Conservation (phyloP, 225 moss, liverwort and hornwort species). For the Polytrichum formosum region DNA sequence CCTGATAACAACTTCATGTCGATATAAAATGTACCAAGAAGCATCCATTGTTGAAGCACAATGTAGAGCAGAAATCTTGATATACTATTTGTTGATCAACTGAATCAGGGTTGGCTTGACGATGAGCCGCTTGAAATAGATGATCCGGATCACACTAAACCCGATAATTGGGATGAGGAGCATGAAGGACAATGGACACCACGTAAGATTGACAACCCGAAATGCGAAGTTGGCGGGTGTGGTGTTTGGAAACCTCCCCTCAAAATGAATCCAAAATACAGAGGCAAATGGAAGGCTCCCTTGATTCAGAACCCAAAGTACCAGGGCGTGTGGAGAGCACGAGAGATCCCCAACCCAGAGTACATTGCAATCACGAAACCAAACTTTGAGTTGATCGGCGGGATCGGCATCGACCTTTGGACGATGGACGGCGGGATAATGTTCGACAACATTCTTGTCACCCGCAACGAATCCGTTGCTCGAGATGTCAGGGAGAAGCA, state of each 20-base stretch:
- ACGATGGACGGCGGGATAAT: slow-evolving; percentile 78
- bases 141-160: slow-evolving; percentile 46
- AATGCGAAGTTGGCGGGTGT: slow-evolving; percentile 68
- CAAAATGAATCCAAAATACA: slow-evolving; percentile 62
- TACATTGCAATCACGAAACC: slow-evolving; percentile 47
- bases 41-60: neutral
- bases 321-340: slow-evolving; percentile 61
- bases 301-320: slow-evolving; percentile 68
- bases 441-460: slow-evolving; percentile 77
- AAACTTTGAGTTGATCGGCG: slow-evolving; percentile 59
- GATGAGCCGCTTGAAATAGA: slow-evolving; percentile 73
- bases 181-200: slow-evolving; percentile 74
- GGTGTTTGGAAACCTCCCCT: slow-evolving; percentile 58
- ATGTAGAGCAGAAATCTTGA: neutral
- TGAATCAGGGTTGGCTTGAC: slow-evolving; percentile 64
- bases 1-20: too few species aligned
- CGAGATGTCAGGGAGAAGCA: slow-evolving; percentile 39
- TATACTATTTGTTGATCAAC: neutral
- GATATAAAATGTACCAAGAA: neutral
- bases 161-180: slow-evolving; percentile 69
- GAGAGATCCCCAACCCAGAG: slow-evolving; percentile 61
- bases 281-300: slow-evolving; percentile 72
- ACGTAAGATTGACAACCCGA: slow-evolving; percentile 63
- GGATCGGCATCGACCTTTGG: slow-evolving; percentile 89
- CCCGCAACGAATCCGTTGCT: slow-evolving; percentile 64